Evolutionary conservation across 1,284 basidiomycete genomes (phyloP), one percentile per base, ranked within the genome.

Genomic region (Ustilago shanxiensis): DNA sequence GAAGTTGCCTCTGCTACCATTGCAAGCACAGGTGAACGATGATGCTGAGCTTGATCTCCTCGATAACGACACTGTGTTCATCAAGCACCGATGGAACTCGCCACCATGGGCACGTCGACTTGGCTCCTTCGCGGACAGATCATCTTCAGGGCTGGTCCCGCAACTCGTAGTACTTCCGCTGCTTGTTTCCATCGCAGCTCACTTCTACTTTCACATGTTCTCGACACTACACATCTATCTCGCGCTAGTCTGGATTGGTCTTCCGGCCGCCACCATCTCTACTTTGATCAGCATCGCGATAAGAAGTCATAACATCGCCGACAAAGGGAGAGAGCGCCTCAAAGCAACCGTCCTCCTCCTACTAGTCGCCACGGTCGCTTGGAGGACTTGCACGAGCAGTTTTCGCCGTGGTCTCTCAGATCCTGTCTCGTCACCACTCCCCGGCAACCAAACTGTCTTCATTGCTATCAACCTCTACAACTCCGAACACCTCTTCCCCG

Each of bases 401-500:
- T 51, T 50, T 7, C 60, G 47, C 11, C 59, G 54, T 20, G 59
- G 49, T 3, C 55, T 66, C 24, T 66, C 63, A 49, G 37, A 51
- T n/a, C 37, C 24, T 9, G 18, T 49, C 2, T 28, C n/a, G 9
- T 2, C 28, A 2, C 41, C 33, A 22, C 20, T 44, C 11, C 41
- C 22, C 28, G 56, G 59, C 26, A 61, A 76, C 26, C 54, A 66
- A 50, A 81, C 77, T 4, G 62, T 60, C 61, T 82, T 68, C 35
- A 65, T 80, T 28, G 75, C 72, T 5, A 68, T 69, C 57, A 74
- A 81, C 50, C 63, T 82, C 24, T 77, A 77, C 73, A 79, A 82
- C 52, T 72, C 69, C 3, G 77, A 82, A 52, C 51, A 65, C 26
- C 69, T 82, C 37, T 69, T 82, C 18, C 80, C 80, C n/a, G 56